Evolutionary conservation across 1,139 yeast genomes (phyloP), one percentile per base, ranked within the genome.

Genomic region (Arxiozyma slooffiae): DNA sequence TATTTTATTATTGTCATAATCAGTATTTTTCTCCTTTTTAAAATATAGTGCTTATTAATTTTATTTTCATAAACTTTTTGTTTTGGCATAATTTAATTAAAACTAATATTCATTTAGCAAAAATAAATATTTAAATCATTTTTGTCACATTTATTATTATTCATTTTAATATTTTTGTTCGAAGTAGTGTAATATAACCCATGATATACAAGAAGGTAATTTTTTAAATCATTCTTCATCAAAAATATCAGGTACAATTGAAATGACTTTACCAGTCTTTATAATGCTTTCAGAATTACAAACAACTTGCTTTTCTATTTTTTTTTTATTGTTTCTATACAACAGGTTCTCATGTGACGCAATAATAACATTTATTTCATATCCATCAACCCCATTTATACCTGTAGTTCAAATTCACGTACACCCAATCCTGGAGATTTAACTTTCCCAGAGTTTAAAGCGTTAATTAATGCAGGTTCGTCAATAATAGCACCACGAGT

Each of bases 341-440:
- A 74, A 64, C 79, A 81, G 0, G 96, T 86, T 34, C 95, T 96
- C 82, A 85, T 79, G 64, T 88, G 95, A 20, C 95, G 95, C 58
- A 83, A 71, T 42, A 83, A 75, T 14, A 82, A 73, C 17, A 81
- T 87, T 55, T 80, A 79, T 48, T 67, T 77, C 66, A 69, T 65
- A 18, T 71, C 70, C 47, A 76, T 68, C 53, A 84, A 69, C 53
- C 82, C 87, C 58, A 73, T 67, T 38, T 82, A 75, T 20, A 80
- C 81, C 55, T 78, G 60, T 7, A 97, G 97, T 70, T 90, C 97
- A 57, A 75, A 70, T 64, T 87, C 96, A 67, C 80, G 85, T 37
- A 89, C 97, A 65, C 89, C 97, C 41, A 89, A 67, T 17, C 92
- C 95, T 56, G 82, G 85, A 14, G 83, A 70, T 42, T 83, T 80